Base-by-base conservation (phyloP, 495 filamentous ascomycete genomes). In the Rusavskia elegans region DNA sequence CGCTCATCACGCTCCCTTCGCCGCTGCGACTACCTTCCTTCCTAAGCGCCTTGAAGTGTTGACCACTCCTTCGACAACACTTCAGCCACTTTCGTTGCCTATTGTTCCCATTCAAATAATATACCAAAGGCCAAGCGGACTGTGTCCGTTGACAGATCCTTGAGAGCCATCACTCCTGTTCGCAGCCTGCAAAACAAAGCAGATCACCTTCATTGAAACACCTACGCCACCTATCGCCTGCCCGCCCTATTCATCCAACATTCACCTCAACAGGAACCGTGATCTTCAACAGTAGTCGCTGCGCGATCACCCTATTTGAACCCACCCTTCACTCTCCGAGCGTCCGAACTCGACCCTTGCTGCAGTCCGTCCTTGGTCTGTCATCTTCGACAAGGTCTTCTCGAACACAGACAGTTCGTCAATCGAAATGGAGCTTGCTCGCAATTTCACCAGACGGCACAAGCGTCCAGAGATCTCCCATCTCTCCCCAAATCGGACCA, bases 391-490 rank as follows among this genome's bases (percentile, higher is more conserved):
- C 69, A 41, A 71, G 32, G 32, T 11, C 57, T 38, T 58, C 63
- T 50, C 45, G 56, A 45, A 51, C 25, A 55, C 37, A 58, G 52
- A 45, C 49, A 57, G 53, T 14, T 37, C 54, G 39, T 57, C 59
- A 40, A 51, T 55, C 42, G 53, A 50, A 17, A 68, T 80, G 75
- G 76, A 73, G 48, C 64, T 87, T 57, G 73, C 78, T 36, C 70
- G 84, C 63, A 83, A 82, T 32, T 84, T 87, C 59, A 87, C 83
- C 57, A 74, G 68, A 62, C 73, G 70, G 66, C 64, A 60, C 58
- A 71, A 76, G 68, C 70, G 73, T 50, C 63, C 67, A 27, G 72
- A 77, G 41, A 64, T 71, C 29, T 71, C 71, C 13, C 63, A 66
- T 2, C 67, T 69, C 42, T 71, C 73, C 66, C 72, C 73, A 3